Evolutionary conservation across 1,284 basidiomycete genomes (phyloP), one percentile per base, ranked within the genome.

Genomic region (Coriolopsis trogii): DNA sequence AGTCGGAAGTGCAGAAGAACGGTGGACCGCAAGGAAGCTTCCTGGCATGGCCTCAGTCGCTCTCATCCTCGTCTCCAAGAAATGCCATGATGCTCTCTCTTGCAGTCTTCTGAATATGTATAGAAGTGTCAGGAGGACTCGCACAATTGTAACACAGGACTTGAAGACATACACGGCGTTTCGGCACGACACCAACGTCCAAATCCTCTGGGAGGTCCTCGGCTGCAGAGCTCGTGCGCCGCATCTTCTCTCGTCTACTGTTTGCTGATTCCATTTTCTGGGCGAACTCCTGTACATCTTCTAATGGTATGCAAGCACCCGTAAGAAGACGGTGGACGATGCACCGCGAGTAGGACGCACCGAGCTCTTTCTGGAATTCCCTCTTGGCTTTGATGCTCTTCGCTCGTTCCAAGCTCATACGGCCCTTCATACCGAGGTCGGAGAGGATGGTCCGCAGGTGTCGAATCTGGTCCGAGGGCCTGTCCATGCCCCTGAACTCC

Each of bases 351-450:
- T 12, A n/a, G 16, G 9, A 72, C 82, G 34, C 61, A 93, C 91
- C 80, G 13, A 95, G 77, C 64, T 95, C 93, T 56, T 89, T 76
- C 23, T 81, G 88, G 7, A 94, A 68, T 63, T 93, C 92, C 41
- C 90, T 73, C 62, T 81, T 80, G 63, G 75, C 80, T 57, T 79
- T 87, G 63, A 95, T 86, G 1, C 73, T 70, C 60, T 82, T 89
- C 3, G 93, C 93, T 69, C 93, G 87, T 49, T 89, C 87, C 64
- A 93, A 58, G 54, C 82, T 92, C 60, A 85, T 74, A n/a, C 87
- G 78, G 3, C 89, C 87, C 2, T 73, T 79, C 91, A 95, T 94
- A 0, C 93, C 91, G 23, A 95, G 76, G 0, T 84, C 84, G 4
- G 71, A 61, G 6, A 95, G 74, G 8, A 92, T 81, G 28, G 77